Conservation (phyloP, 371 early-diverging fungal genomes). For the Mucor circinelloides region DNA sequence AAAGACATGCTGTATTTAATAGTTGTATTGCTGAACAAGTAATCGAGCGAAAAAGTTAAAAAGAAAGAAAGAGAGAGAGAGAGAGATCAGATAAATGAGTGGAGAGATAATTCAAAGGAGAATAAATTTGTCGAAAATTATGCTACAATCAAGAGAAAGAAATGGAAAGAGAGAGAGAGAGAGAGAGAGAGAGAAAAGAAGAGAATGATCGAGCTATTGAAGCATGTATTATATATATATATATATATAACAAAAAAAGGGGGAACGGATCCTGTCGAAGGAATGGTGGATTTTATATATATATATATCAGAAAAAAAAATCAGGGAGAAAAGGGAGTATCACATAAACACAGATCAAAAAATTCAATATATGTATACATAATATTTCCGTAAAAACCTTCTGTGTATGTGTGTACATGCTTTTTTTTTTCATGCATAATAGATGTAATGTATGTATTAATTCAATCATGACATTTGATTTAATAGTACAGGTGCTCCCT, state of each 20-base stretch:
- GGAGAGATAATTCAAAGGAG: not conserved
- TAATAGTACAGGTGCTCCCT: not conserved
- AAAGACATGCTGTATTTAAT: constrained; percentile 11
- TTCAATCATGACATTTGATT: not conserved
- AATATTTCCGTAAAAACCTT: not conserved
- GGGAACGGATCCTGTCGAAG: not conserved
- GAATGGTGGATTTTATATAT: not conserved
- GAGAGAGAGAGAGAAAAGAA: not conserved
- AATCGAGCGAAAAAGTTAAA: not conserved
- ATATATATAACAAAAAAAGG: not conserved
- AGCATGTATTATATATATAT: not conserved
- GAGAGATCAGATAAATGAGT: not conserved
- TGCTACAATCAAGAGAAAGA: not conserved
- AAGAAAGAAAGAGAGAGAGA: constrained; percentile 5
- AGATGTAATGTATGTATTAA: not conserved
- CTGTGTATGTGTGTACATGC: not conserved
- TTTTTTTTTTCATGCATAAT: not conserved
- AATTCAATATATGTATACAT: not conserved
- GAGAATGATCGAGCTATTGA: not conserved
- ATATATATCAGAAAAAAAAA: not conserved
- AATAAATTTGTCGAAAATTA: not conserved
- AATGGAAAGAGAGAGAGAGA: not conserved
- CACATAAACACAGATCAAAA: not conserved
- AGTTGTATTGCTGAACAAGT: not conserved
- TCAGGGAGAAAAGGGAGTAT: not conserved